Evolutionary conservation across 208 protist genomes (phyloP).

Genomic region (Strigomonas culicis): DNA sequence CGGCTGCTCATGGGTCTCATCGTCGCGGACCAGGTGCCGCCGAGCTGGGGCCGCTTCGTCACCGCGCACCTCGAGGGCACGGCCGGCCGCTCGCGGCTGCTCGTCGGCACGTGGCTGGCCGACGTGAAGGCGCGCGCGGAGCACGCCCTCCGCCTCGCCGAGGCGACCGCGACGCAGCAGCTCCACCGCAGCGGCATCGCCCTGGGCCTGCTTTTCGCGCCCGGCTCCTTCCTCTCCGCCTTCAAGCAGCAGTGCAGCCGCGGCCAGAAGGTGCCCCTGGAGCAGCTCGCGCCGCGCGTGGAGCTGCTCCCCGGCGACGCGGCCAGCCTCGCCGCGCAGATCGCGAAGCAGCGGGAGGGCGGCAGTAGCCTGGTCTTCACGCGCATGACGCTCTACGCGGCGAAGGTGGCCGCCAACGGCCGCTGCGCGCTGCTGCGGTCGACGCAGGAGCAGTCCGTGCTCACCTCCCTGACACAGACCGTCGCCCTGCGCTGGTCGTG

Average conservation of each 20-base stretch:
- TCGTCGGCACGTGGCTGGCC: conserved; percentile 52
- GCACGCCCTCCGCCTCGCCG: conserved; percentile 55
- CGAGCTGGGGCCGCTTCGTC: conserved; percentile 71
- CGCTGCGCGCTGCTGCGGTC: conserved; percentile 37
- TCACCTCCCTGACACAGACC: conserved; percentile 21
- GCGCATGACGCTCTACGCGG: conserved; percentile 55
- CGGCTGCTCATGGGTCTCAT: conserved; percentile 84
- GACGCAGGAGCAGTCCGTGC: conserved; percentile 15
- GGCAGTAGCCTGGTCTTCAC: conserved; percentile 19
- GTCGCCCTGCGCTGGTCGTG: conserved; percentile 44
- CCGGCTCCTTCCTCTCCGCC: conserved; percentile 97
- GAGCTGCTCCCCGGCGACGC: conserved; percentile 16
- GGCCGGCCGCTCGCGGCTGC: conserved; percentile 19
- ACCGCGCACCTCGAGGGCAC: conserved; percentile 29
- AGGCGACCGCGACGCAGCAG: conserved; percentile 23
- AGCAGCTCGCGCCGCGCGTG: conserved; percentile 88
- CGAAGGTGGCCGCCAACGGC: conserved; percentile 31
- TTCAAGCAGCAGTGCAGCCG: conserved; percentile 94
- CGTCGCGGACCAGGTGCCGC: conserved; percentile 79
- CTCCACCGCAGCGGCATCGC: conserved; percentile 53
- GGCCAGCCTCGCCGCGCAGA: conserved; percentile 4
- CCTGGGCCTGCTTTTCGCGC: conserved; percentile 94
- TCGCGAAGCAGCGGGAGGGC: not conserved
- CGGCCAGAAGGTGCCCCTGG: conserved; percentile 81
- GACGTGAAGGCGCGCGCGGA: conserved; percentile 55